Evolutionary conservation across 257 asterid species (phyloP).

Genomic region (Datura wrightii): DNA sequence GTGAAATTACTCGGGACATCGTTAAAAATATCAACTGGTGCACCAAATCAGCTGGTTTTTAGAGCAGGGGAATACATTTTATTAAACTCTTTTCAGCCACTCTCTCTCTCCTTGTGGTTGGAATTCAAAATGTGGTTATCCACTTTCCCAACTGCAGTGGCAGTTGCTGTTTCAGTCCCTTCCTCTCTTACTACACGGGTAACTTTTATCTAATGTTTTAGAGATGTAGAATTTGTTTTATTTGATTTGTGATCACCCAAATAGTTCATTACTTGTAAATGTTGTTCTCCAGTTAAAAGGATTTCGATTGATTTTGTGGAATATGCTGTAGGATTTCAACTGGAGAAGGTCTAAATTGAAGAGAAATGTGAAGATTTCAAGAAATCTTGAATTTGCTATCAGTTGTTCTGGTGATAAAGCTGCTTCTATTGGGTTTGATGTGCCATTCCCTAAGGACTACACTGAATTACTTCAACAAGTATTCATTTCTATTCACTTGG

Average conservation of each 20-base stretch:
- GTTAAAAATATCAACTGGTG: no score
- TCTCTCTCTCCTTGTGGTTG: constrained; percentile 28
- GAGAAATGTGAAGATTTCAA: constrained; percentile 42
- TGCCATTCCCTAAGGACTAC: constrained; percentile 76
- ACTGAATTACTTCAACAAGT: constrained; percentile 76
- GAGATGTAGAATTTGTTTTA: background rate
- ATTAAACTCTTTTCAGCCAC: background rate
- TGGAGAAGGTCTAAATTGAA: constrained; percentile 39
- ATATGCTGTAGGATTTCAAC: constrained; percentile 45
- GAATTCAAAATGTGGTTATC: constrained; percentile 57
- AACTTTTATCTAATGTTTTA: background rate
- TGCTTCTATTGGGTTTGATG: constrained; percentile 55
- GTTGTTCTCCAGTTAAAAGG: background rate
- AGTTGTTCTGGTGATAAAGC: constrained; percentile 48
- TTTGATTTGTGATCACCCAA: background rate
- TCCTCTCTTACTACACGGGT: constrained; percentile 40
- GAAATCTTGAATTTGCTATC: constrained; percentile 41
- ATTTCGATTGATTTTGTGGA: constrained; percentile 17
- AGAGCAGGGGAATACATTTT: background rate
- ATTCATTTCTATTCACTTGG: constrained; percentile 4
- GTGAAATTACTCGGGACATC: no score
- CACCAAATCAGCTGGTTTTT: background rate
- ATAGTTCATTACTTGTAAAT: background rate
- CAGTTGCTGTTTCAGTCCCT: constrained; percentile 42
- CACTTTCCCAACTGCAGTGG: constrained; percentile 43